A percentile compares a stretch with the other conserved stretches of the same genome.
phyloP scores from a whole-genome alignment of 176 grass and related monocot genomes.

The Typha latifolia region DNA sequence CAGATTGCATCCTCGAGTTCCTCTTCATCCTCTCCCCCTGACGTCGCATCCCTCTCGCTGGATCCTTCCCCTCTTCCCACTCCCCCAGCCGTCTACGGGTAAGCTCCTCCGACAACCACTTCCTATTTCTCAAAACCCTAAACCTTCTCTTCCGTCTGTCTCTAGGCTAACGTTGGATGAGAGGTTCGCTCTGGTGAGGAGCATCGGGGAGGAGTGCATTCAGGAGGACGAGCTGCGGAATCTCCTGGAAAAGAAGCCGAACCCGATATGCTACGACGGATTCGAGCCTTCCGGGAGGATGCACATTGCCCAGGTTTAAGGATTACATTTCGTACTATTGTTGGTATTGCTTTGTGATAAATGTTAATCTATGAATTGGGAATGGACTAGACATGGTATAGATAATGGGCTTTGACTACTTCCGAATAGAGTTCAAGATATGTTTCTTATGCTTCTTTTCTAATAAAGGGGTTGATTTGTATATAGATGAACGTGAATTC shows the following conservation, averaged over 20 bases:
- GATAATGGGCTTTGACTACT: not conserved
- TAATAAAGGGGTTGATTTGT: too few relatives aligned
- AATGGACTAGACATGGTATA: not conserved
- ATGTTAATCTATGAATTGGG: too few relatives aligned
- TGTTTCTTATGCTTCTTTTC: too few relatives aligned
- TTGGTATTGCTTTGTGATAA: not conserved
- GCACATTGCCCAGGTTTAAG: slow-evolving; percentile 59
- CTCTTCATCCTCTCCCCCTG: not conserved
- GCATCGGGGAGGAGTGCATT: slow-evolving; percentile 89
- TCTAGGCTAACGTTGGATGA: slow-evolving; percentile 41
- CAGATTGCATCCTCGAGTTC: slow-evolving; percentile 4
- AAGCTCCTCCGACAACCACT: not conserved
- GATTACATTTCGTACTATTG: not conserved
- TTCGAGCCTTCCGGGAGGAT: slow-evolving; percentile 79
- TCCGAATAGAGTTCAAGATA: too few relatives aligned
- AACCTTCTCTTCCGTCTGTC: not conserved
- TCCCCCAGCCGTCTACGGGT: not conserved
- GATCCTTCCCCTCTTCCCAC: not conserved
- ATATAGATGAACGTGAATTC: too few relatives aligned
- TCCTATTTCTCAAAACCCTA: not conserved
- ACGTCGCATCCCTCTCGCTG: slow-evolving; percentile 11
- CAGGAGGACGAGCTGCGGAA: slow-evolving; percentile 48
- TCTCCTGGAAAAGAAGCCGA: slow-evolving; percentile 49
- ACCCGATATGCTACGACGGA: slow-evolving; percentile 66
- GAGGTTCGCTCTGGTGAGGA: slow-evolving; percentile 41